Evolutionary conservation across 1,284 basidiomycete species (phyloP).

Genomic region (Puccinia sorghi): DNA sequence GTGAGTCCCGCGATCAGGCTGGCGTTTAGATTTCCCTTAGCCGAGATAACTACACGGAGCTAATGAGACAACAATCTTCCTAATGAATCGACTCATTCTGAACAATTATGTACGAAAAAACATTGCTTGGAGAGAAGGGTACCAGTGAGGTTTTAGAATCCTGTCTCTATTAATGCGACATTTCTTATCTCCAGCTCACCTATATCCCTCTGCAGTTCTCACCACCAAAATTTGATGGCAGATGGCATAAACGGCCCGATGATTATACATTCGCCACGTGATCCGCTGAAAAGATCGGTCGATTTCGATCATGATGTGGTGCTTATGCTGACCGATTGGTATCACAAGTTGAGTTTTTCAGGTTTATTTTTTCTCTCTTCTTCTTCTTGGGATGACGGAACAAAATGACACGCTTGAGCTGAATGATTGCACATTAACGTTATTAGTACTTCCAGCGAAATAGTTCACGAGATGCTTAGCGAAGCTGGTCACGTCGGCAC

Average conservation of each 20-base stretch:
- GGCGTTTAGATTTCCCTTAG: not conserved
- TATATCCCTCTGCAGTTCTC: constrained; percentile 15
- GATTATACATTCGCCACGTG: constrained; percentile 56
- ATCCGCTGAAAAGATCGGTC: constrained; percentile 55
- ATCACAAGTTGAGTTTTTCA: constrained; percentile 55
- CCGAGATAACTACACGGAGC: not conserved
- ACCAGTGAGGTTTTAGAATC: constrained; percentile 25
- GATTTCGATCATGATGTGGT: constrained; percentile 56
- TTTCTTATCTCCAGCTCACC: no score
- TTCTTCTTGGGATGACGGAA: no score
- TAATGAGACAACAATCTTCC: not conserved
- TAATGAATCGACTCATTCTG: no score
- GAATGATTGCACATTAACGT: not conserved
- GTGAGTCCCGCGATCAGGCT: not conserved
- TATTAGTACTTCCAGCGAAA: constrained; percentile 50
- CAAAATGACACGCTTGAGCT: no score
- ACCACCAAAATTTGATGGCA: constrained; percentile 40
- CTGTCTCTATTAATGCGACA: not conserved
- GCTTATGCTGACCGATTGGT: constrained; percentile 62
- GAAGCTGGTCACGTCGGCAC: constrained; percentile 54
- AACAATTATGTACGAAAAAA: no score
- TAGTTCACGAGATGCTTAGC: constrained; percentile 45
- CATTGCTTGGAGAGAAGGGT: constrained; percentile 12
- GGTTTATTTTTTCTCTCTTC: no score
- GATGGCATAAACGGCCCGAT: constrained; percentile 51